Conservation (phyloP, 2,329 filamentous ascomycete genomes). For the Phialophora expanda region DNA sequence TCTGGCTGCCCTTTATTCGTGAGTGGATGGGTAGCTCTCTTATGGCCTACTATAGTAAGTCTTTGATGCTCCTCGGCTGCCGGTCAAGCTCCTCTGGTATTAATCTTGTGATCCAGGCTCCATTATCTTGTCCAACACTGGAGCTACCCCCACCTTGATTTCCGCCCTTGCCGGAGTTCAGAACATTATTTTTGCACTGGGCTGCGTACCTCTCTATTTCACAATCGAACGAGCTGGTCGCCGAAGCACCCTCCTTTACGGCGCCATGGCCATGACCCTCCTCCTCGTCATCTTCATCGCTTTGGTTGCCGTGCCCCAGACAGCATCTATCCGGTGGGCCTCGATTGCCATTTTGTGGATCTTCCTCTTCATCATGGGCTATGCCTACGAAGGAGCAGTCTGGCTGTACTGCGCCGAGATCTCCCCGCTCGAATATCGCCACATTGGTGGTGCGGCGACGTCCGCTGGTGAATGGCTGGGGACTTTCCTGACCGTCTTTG, state of each 20-base stretch:
- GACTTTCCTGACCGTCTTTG: conserved; percentile 46
- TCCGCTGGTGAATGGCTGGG: conserved; percentile 45
- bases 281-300: conserved; percentile 31
- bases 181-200: conserved; percentile 31
- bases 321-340: conserved; percentile 38
- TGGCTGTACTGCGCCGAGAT: conserved; percentile 45
- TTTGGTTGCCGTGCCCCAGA: conserved; percentile 23
- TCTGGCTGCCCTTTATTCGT: conserved; percentile 32
- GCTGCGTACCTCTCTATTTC: conserved; percentile 34
- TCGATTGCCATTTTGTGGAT: conserved; percentile 43
- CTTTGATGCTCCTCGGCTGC: not conserved
- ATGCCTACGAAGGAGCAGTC: conserved; percentile 41
- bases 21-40: conserved; percentile 31
- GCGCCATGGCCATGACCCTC: conserved; percentile 25
- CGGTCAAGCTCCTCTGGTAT: too few relatives aligned
- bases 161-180: conserved; percentile 26
- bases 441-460: conserved; percentile 43
- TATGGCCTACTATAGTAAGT: conserved; percentile 27
- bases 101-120: conserved; percentile 8
- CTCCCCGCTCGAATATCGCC: conserved; percentile 45
- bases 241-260: conserved; percentile 27
- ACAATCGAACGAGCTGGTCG: conserved; percentile 33
- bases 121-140: conserved; percentile 24
- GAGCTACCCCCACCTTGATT: conserved; percentile 24
- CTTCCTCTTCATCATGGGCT: conserved; percentile 43